Percentiles rank a stretch among this genome's conserved stretches.
These are phyloP conservation scores for Neonectria coccinea DNA, from an alignment of 2,329 filamentous ascomycete genomes.

Conservation along the genomic window DNA sequence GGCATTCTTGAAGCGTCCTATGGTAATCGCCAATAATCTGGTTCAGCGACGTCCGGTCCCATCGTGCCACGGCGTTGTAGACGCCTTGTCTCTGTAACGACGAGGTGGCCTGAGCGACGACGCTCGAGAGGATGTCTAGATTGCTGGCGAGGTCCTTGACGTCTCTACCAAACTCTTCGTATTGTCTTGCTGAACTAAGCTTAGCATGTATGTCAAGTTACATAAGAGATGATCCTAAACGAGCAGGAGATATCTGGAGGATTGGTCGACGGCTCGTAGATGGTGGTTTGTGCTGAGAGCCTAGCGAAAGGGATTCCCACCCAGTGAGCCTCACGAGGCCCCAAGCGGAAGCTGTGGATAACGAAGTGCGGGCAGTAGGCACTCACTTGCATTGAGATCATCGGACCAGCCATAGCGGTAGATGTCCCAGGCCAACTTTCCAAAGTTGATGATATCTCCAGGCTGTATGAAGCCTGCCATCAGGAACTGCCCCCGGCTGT, in stretches of 20 bases:
- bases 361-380: constrained; percentile 12
- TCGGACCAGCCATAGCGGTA: constrained; percentile 49
- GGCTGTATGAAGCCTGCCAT: constrained; percentile 46
- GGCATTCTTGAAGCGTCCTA: constrained; percentile 49
- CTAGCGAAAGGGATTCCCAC: constrained; percentile 12
- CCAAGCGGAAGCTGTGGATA: constrained; percentile 12
- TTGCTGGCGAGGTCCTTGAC: constrained; percentile 47
- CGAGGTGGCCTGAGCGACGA: constrained; percentile 45
- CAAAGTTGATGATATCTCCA: constrained; percentile 50
- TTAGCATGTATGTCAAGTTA: constrained; percentile 17
- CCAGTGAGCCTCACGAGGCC: constrained; percentile 35
- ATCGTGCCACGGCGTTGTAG: constrained; percentile 35
- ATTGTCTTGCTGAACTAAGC: constrained; percentile 44
- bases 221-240: constrained; percentile 1
- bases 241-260: constrained; percentile 2
- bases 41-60: constrained; percentile 40
- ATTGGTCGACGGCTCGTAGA: constrained; percentile 2
- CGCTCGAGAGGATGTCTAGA: constrained; percentile 47
- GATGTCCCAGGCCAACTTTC: constrained; percentile 49
- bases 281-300: constrained; percentile 13
- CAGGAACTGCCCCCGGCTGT: constrained; percentile 22
- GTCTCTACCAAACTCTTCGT: constrained; percentile 50
- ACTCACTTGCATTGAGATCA: constrained; percentile 51
- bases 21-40: constrained; percentile 50
- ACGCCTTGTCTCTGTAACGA: constrained; percentile 43